phyloP scores from a whole-genome alignment of 352 stramenopile species.

The Globisporangium paroecandrum region DNA sequence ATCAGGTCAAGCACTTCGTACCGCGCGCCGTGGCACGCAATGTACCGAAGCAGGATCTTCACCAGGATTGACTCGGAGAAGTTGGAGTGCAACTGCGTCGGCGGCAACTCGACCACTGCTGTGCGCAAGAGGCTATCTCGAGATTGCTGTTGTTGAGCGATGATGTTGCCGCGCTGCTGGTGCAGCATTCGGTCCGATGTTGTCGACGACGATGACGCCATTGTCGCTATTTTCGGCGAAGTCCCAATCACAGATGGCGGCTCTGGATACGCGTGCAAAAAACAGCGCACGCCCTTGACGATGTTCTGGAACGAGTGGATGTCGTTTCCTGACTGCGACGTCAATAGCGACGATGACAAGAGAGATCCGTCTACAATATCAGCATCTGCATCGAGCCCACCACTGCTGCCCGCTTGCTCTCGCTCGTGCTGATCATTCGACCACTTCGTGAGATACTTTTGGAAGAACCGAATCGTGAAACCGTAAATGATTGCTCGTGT shows the following conservation, averaged over 20 bases:
- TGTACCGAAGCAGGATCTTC: slow-evolving; percentile 80
- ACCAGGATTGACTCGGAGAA: slow-evolving; percentile 67
- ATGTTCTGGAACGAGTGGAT: slow-evolving; percentile 65
- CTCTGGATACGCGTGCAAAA: slow-evolving; percentile 58
- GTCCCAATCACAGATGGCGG: slow-evolving; percentile 1
- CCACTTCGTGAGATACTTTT: slow-evolving; percentile 67
- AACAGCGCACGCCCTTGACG: slow-evolving; percentile 75
- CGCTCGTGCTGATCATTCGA: slow-evolving; percentile 32
- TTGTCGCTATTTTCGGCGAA: background rate
- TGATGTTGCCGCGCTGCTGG: slow-evolving; percentile 15
- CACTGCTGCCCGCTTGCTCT: slow-evolving; percentile 12
- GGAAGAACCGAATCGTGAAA: slow-evolving; percentile 77
- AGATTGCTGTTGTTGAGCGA: slow-evolving; percentile 19
- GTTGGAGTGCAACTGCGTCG: slow-evolving; percentile 63
- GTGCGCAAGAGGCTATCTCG: slow-evolving; percentile 51
- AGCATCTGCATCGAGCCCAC: slow-evolving; percentile 10
- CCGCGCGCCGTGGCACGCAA: slow-evolving; percentile 74
- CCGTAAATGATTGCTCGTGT: slow-evolving; percentile 64
- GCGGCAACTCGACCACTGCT: slow-evolving; percentile 49
- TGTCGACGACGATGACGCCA: background rate
- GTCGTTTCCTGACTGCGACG: slow-evolving; percentile 30
- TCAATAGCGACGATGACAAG: slow-evolving; percentile 13
- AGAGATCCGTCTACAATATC: slow-evolving; percentile 13
- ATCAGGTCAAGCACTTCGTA: slow-evolving; percentile 83
- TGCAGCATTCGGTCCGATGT: slow-evolving; percentile 1